Evolutionary conservation across 2,329 filamentous ascomycete genomes (phyloP).

Genomic region (Neurospora crassa): DNA sequence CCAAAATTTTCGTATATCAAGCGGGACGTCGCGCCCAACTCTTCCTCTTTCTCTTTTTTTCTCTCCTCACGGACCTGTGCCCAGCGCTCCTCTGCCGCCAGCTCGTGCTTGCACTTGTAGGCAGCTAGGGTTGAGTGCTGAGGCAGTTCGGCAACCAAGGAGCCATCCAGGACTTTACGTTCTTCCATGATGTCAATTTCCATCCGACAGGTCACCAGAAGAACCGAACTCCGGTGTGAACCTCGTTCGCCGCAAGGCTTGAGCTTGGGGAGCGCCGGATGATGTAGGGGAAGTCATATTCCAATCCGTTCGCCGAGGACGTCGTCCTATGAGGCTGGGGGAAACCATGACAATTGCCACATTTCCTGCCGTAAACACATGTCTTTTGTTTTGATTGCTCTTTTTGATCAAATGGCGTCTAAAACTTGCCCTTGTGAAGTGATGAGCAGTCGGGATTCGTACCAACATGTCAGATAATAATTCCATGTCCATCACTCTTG

Average conservation of each 20-base stretch:
- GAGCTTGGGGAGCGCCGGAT: conserved; percentile 52
- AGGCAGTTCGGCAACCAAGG: conserved; percentile 78
- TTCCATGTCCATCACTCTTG: background rate
- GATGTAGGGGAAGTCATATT: conserved; percentile 67
- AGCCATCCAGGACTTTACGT: conserved; percentile 50
- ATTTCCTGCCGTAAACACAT: conserved; percentile 28
- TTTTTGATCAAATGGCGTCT: background rate
- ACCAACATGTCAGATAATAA: background rate
- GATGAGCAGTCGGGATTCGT: background rate
- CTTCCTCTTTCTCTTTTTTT: conserved; percentile 23
- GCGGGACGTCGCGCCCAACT: conserved; percentile 1
- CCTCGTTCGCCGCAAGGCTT: conserved; percentile 61
- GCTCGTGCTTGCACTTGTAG: conserved; percentile 1
- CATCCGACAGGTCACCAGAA: conserved; percentile 92
- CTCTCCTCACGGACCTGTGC: conserved; percentile 70
- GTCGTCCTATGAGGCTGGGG: conserved; percentile 83
- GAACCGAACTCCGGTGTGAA: conserved; percentile 49
- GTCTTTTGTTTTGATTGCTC: background rate
- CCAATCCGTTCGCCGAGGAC: conserved; percentile 83
- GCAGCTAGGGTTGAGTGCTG: conserved; percentile 65
- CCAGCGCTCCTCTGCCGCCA: conserved; percentile 60
- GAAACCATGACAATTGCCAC: conserved; percentile 74
- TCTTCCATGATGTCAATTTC: conserved; percentile 71
- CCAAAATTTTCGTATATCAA: conserved; percentile 22
- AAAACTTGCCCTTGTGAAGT: background rate